Evolutionary conservation across 345 rosid species (phyloP), one percentile per base, ranked within the genome.

Genomic region (Brassica juncea): DNA sequence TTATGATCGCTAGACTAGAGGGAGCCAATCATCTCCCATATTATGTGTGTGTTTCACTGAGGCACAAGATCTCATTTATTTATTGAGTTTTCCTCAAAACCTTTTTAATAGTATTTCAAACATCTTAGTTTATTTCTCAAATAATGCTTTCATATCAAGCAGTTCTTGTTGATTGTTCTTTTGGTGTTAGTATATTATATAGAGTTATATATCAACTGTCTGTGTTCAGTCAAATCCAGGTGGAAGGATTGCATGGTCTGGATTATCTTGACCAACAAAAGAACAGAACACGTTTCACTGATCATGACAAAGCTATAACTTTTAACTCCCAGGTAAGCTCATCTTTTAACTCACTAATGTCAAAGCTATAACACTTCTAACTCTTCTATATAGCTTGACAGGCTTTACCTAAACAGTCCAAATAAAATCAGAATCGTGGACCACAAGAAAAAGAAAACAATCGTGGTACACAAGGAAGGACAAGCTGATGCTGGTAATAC

Each of bases 381-480:
- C 44, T 32, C 9, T 12, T 75, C n/a, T 8, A 65, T 23, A 77
- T 66, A 89, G 94, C 86, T 92, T 81, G 97, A 94, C 84, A 90
- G 89, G 81, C 71, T 92, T 72, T 92, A 92, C 81, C 91, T 91
- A 72, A 87, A 87, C 57, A 88, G 92, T 60, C 94, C 97, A 52
- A 81, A 93, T 19, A 86, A 87, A 74, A 86, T 90, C 70, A 94
- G 90, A 32, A 89, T 94, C 82, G 84, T 92, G 78, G 99, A 94
- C 84, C 94, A 87, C 49, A 95, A 90, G 82, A 91, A 89, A 87
- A 94, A 90, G 87, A 88, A 90, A 84, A 94, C 99, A 57, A 86
- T 90, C 76, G 94, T 93, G 25, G 63, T 95, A 66, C 89, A 90
- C 82, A 95, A 95, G 85, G 91, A 95, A 82, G 99, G 99, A 66